A percentile compares a stretch with the other conserved stretches of the same genome.
Conservation (phyloP, 169 alveolate genomes). For the Plasmodium yoelii region DNA sequence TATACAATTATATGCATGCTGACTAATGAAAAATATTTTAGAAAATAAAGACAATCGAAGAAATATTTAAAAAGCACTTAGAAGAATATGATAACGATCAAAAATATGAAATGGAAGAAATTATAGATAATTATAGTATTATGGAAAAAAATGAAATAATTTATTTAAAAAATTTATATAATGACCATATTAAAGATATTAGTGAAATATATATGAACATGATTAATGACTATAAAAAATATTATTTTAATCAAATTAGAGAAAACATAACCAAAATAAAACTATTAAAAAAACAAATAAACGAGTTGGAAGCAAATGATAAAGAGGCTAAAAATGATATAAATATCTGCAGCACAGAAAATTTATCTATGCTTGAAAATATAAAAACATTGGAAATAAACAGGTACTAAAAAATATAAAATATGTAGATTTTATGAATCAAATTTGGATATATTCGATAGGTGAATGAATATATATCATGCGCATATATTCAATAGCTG, state of each 20-base stretch:
- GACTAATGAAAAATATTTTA: slow-evolving; percentile 9
- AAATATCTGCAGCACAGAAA: slow-evolving; percentile 12
- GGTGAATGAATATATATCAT: too few relatives aligned
- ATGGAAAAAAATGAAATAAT: slow-evolving; percentile 59
- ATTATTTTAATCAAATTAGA: slow-evolving; percentile 40
- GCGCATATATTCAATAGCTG: too few relatives aligned
- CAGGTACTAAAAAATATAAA: slow-evolving; percentile 21
- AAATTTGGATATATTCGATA: too few relatives aligned
- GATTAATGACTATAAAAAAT: slow-evolving; percentile 34
- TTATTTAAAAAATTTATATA: slow-evolving; percentile 47
- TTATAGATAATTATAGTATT: slow-evolving; percentile 44
- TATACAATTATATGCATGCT: neutral
- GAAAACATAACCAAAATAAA: slow-evolving; percentile 61
- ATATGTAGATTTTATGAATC: neutral
- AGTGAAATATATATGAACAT: slow-evolving; percentile 36
- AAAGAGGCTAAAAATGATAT: slow-evolving; percentile 28
- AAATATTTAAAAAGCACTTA: slow-evolving; percentile 33
- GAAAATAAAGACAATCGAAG: slow-evolving; percentile 34
- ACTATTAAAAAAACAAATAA: slow-evolving; percentile 29
- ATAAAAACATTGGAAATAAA: slow-evolving; percentile 35
- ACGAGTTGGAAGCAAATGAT: slow-evolving; percentile 45
- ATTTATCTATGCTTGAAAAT: slow-evolving; percentile 12
- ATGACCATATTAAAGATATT: slow-evolving; percentile 57
- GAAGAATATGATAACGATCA: slow-evolving; percentile 35
- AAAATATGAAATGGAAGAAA: slow-evolving; percentile 63